Conservation (phyloP, 768 basidiomycete species). For the Leucosporidium creatinivorum region DNA sequence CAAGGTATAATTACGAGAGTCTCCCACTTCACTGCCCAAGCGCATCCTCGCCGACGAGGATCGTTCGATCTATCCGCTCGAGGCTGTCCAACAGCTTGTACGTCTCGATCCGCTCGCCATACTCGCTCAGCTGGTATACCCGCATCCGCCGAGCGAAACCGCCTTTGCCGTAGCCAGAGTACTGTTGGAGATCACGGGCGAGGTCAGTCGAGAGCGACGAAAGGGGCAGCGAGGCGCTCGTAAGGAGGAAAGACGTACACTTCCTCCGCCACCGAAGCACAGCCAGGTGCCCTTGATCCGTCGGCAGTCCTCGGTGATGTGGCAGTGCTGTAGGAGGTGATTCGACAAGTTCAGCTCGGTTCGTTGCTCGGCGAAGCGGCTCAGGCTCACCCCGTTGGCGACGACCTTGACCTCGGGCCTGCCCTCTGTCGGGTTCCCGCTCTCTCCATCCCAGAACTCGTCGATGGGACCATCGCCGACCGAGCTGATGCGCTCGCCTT, state of each 20-base stretch:
- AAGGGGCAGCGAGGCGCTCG: not conserved
- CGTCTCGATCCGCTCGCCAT: constrained; percentile 83
- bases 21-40: constrained; percentile 14
- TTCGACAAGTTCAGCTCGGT: constrained; percentile 32
- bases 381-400: constrained; percentile 58
- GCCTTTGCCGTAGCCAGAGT: constrained; percentile 40
- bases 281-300: constrained; percentile 80
- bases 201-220: not conserved
- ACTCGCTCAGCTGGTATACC: constrained; percentile 77
- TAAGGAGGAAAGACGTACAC: not conserved
- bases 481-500: constrained; percentile 57
- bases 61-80: constrained; percentile 22
- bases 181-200: constrained; percentile 22
- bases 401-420: constrained; percentile 48
- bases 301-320: constrained; percentile 77
- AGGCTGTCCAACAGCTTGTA: constrained; percentile 55
- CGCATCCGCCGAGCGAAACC: constrained; percentile 88
- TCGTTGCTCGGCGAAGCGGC: constrained; percentile 42
- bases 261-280: constrained; percentile 71
- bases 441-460: constrained; percentile 31
- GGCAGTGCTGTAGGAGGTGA: not conserved
- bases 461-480: constrained; percentile 51
- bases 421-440: constrained; percentile 11
- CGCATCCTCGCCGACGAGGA: constrained; percentile 27
- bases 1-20: not conserved